Evolutionary conservation across 228 moss, liverwort and hornwort genomes (phyloP), one percentile per base, ranked within the genome.

Genomic region (Sphagnum fallax): DNA sequence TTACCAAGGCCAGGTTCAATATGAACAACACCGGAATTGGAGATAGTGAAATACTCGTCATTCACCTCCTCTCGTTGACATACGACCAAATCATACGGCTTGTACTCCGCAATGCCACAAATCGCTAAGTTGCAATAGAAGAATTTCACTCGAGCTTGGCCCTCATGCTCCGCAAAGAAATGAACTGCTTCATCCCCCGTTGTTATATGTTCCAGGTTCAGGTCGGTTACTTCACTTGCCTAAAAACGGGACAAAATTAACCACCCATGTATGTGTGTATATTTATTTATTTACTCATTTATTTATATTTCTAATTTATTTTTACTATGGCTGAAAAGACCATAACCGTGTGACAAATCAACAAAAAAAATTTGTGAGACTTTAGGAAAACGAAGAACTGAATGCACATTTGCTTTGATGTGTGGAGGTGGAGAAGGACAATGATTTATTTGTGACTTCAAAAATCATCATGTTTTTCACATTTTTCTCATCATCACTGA

Each of bases 41-140:
- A 96, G 66, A 91, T 4, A 10, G 83, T 91, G 16, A 91, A 96
- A 60, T 91, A 88, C 59, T 92, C 96, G 50, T 77, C 76, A 51
- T 91, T 81, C 52, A 89, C 78, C 73, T 89, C 78, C 69, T 83
- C 80, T 61, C 83, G 84, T 63, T 81, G 75, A 16, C 88, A 88
- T n/a, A 91, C 91, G 51, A 86, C 80, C 77, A 96, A 75, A 62
- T 92, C 89, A 68, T 96, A 96, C 32, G 96, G 96, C 73, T 75
- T 80, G 50, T 86, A 92, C 49, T 77, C 79, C 53, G 61, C 66
- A 60, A 77, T 72, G 8, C 74, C 76, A 48, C 85, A 84, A 67
- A 79, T 75, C 6, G 72, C 83, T 5, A 83, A 78, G 66, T 89
- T 91, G 70, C 87, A 91, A 72, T 91, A 92, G 67, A 96, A 92